phyloP scores from a whole-genome alignment of 1,139 yeast species.

The Hemisphaericaspora subhashii region DNA sequence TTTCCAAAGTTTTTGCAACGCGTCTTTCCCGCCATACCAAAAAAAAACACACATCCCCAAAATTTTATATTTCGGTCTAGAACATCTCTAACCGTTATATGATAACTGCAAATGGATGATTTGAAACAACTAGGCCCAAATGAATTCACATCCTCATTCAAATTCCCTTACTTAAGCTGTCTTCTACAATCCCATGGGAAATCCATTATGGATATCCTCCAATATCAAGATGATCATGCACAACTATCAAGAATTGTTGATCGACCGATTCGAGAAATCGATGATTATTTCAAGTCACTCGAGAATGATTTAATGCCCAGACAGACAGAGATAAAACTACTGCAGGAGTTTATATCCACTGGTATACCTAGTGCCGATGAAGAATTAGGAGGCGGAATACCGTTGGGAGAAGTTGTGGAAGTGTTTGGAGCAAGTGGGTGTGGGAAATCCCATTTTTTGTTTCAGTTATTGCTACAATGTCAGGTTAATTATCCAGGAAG shows the following conservation, averaged over 20 bases:
- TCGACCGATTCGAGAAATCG: conserved; percentile 49
- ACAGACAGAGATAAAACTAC: conserved; percentile 12
- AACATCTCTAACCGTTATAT: no score
- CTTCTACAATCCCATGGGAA: conserved; percentile 22
- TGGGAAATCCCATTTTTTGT: conserved; percentile 78
- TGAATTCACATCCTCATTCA: conserved; percentile 14
- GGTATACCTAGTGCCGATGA: conserved; percentile 62
- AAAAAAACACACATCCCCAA: no score
- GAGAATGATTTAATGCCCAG: conserved; percentile 7
- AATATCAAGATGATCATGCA: conserved; percentile 17
- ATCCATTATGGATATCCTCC: conserved; percentile 25
- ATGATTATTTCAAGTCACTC: conserved; percentile 28
- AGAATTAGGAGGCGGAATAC: conserved; percentile 67
- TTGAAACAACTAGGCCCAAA: conserved; percentile 24
- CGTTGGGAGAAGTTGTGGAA: conserved; percentile 69
- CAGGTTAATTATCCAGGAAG: conserved; percentile 43
- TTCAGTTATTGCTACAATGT: conserved; percentile 61
- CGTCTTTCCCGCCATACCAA: no score
- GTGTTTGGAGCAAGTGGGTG: conserved; percentile 81
- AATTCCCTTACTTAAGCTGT: conserved; percentile 18
- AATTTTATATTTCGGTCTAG: no score
- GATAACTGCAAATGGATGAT: conserved; percentile 30
- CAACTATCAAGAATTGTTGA: conserved; percentile 43
- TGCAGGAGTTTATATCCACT: conserved; percentile 43
- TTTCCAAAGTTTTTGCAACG: conserved; percentile 1